Conservation (phyloP, 192 early-diverging fungal genomes). For the Neocallimastix lanati region DNA sequence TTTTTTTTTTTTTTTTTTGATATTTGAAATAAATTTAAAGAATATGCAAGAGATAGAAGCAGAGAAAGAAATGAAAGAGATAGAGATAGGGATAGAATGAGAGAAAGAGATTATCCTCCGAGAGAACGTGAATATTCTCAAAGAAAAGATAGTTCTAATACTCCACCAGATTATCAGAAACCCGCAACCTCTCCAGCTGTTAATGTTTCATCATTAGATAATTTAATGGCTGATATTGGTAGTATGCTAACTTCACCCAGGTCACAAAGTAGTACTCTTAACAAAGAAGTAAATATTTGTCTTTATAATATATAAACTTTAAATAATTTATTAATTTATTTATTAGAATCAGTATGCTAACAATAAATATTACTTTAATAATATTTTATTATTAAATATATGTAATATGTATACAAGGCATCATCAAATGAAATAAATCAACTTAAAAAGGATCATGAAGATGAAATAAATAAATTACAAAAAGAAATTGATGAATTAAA, state of each 20-base stretch:
- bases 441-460: constrained; percentile 3
- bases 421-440: background rate
- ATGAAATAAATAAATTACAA: constrained; percentile 30
- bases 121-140: background rate
- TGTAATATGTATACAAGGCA: too few species aligned
- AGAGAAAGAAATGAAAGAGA: background rate
- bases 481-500: constrained; percentile 51
- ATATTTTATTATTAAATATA: too few species aligned
- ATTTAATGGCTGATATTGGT: constrained; percentile 56
- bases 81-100: background rate
- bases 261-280: constrained; percentile 5
- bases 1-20: too few species aligned
- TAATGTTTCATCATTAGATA: constrained; percentile 48
- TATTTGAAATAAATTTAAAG: background rate
- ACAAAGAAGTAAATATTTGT: constrained; percentile 3
- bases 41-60: background rate
- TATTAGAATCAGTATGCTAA: too few species aligned
- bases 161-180: background rate
- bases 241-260: constrained; percentile 30
- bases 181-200: background rate
- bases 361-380: too few species aligned
- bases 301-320: too few species aligned
- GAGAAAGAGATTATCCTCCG: background rate
- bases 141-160: background rate
- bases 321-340: too few species aligned